Conservation (phyloP, 2,329 filamentous ascomycete genomes). For the Colletotrichum lini region DNA sequence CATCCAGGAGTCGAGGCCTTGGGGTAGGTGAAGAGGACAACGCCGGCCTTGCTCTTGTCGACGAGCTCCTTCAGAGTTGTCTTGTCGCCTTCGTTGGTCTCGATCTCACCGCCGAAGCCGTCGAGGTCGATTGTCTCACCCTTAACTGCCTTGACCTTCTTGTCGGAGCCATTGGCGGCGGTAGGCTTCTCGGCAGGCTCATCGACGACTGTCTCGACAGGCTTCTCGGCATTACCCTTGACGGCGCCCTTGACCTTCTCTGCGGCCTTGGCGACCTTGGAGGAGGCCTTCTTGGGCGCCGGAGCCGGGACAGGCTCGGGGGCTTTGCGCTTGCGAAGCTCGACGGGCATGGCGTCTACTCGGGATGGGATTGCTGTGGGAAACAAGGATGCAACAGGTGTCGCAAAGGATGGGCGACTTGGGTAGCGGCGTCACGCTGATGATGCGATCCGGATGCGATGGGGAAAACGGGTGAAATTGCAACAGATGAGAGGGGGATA, state of each 20-base stretch:
- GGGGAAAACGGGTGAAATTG: constrained; percentile 26
- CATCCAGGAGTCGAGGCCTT: constrained; percentile 95
- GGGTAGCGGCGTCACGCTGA: constrained; percentile 25
- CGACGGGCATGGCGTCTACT: constrained; percentile 65
- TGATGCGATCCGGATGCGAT: constrained; percentile 36
- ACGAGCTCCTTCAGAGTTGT: constrained; percentile 86
- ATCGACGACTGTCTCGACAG: constrained; percentile 50
- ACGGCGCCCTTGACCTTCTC: constrained; percentile 54
- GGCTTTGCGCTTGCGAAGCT: constrained; percentile 74
- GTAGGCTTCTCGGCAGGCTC: constrained; percentile 50
- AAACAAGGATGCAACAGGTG: constrained; percentile 19
- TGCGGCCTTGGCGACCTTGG: constrained; percentile 55
- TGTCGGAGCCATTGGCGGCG: constrained; percentile 53
- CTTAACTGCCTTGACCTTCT: constrained; percentile 62
- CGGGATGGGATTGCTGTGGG: constrained; percentile 8
- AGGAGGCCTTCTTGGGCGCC: constrained; percentile 61
- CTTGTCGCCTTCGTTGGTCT: constrained; percentile 87
- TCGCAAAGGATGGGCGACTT: constrained; percentile 33
- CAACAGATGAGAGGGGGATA: constrained; percentile 34
- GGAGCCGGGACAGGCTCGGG: constrained; percentile 61
- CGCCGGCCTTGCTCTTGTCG: constrained; percentile 85
- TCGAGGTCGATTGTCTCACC: constrained; percentile 71
- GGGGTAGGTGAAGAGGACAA: constrained; percentile 96
- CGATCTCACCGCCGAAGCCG: constrained; percentile 78
- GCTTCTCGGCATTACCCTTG: constrained; percentile 46